phyloP scores from a whole-genome alignment of 352 stramenopile species.

The Pythium coloratum region DNA sequence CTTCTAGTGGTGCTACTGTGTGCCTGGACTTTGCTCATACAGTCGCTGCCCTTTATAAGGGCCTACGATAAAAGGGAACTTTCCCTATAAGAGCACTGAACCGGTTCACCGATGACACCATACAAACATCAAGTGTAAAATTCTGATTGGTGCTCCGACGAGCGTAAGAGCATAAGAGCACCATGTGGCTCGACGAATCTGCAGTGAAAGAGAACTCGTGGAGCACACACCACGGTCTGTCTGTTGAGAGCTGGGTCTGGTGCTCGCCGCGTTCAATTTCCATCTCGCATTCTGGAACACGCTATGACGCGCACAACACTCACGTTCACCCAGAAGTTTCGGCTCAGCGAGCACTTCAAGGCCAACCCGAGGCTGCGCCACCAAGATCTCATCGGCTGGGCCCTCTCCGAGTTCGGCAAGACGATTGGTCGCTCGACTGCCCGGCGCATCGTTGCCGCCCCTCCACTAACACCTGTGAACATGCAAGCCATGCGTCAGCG shows the following conservation, averaged over 20 bases:
- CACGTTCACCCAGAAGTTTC: conserved; percentile 9
- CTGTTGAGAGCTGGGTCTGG: no score
- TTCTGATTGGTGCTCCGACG: not conserved
- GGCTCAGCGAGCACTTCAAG: not conserved
- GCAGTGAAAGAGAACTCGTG: no score
- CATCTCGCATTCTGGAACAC: no score
- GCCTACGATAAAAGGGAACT: not conserved
- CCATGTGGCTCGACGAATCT: no score
- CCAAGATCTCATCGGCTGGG: conserved; percentile 12
- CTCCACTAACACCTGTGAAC: conserved; percentile 11
- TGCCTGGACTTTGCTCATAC: not conserved
- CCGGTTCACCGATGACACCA: no score
- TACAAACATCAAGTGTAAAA: not conserved
- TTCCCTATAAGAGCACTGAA: not conserved
- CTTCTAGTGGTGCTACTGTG: no score
- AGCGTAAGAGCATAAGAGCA: conserved; percentile 2
- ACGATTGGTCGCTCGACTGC: conserved; percentile 6
- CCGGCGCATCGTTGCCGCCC: conserved; percentile 1
- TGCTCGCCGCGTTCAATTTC: no score
- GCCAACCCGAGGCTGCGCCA: conserved; percentile 6
- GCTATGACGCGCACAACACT: conserved; percentile 12
- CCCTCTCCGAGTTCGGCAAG: conserved; percentile 16
- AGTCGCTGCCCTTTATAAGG: not conserved
- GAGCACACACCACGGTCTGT: not conserved
- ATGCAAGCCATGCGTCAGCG: not conserved